Conservation (phyloP, 148 eudicot species). For the Rhododendron griersonianum region DNA sequence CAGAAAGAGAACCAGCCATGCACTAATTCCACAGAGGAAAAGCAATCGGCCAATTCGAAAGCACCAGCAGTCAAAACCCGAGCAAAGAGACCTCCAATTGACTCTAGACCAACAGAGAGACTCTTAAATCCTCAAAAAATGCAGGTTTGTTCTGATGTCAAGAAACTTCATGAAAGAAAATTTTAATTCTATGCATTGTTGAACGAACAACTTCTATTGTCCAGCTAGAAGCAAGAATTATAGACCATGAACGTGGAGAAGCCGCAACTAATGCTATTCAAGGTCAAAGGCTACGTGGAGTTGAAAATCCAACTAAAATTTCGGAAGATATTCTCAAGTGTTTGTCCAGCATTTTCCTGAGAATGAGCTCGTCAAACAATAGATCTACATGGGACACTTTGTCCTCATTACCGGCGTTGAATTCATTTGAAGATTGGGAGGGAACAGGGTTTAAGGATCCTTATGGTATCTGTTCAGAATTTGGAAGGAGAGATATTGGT, state of each 20-base stretch:
- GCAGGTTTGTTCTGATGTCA: slow-evolving; percentile 27
- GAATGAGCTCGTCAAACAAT: slow-evolving; percentile 44
- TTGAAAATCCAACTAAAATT: slow-evolving; percentile 51
- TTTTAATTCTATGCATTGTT: neutral
- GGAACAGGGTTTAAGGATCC: slow-evolving; percentile 53
- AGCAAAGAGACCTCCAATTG: slow-evolving; percentile 30
- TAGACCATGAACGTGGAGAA: slow-evolving; percentile 25
- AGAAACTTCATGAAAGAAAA: too few species aligned
- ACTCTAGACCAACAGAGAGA: slow-evolving; percentile 32
- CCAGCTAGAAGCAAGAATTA: slow-evolving; percentile 25
- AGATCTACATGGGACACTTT: slow-evolving; percentile 29
- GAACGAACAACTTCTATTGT: slow-evolving; percentile 12
- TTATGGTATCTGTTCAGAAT: slow-evolving; percentile 42
- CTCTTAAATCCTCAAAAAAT: slow-evolving; percentile 25
- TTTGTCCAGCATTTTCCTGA: slow-evolving; percentile 46
- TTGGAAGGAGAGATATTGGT: slow-evolving; percentile 51
- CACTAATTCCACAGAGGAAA: slow-evolving; percentile 26
- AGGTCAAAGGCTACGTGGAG: slow-evolving; percentile 26
- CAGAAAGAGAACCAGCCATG: slow-evolving; percentile 43
- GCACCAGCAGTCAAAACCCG: slow-evolving; percentile 27
- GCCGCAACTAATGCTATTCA: slow-evolving; percentile 16
- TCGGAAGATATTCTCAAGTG: slow-evolving; percentile 59
- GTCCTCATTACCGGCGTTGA: slow-evolving; percentile 22
- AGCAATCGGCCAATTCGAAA: slow-evolving; percentile 31
- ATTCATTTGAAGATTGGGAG: slow-evolving; percentile 18